These are phyloP conservation scores for Hirschioporus abietinus DNA, from an alignment of 768 basidiomycete genomes.

Conservation along the genomic window DNA sequence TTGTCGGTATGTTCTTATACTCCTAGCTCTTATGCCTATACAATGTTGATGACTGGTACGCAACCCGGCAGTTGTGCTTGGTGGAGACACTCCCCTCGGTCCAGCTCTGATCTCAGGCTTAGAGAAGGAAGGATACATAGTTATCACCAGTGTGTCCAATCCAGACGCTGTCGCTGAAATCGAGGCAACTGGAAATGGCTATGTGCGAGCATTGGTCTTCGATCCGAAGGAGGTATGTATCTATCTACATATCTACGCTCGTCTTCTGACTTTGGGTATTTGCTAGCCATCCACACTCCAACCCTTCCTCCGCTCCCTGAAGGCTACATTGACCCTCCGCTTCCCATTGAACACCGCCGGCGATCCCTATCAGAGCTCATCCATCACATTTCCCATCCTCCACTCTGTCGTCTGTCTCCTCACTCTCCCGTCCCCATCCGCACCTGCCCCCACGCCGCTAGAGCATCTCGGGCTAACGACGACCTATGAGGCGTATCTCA, in stretches of 20 bases:
- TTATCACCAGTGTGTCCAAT: conserved; percentile 72
- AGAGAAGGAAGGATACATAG: conserved; percentile 76
- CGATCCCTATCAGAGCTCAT: conserved; percentile 61
- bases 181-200: conserved; percentile 66
- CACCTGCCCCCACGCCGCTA: conserved; percentile 49
- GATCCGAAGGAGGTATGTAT: conserved; percentile 66
- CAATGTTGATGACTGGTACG: background rate
- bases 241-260: background rate
- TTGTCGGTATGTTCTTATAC: conserved; percentile 16
- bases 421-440: conserved; percentile 39
- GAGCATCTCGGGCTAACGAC: conserved; percentile 62
- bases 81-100: conserved; percentile 70
- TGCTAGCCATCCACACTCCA: conserved; percentile 64
- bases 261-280: conserved; percentile 5
- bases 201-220: conserved; percentile 74
- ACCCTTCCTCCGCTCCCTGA: conserved; percentile 74
- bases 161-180: conserved; percentile 59
- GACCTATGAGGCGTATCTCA: conserved; percentile 66
- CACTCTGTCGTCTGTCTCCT: conserved; percentile 77
- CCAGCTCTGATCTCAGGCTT: conserved; percentile 69
- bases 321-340: conserved; percentile 72
- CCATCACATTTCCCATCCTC: conserved; percentile 61
- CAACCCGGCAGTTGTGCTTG: conserved; percentile 58
- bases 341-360: conserved; percentile 77
- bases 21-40: background rate